Percentiles rank a stretch among this genome's conserved stretches.
Conservation (phyloP, 495 filamentous ascomycete species). For the Podospora sp. region DNA sequence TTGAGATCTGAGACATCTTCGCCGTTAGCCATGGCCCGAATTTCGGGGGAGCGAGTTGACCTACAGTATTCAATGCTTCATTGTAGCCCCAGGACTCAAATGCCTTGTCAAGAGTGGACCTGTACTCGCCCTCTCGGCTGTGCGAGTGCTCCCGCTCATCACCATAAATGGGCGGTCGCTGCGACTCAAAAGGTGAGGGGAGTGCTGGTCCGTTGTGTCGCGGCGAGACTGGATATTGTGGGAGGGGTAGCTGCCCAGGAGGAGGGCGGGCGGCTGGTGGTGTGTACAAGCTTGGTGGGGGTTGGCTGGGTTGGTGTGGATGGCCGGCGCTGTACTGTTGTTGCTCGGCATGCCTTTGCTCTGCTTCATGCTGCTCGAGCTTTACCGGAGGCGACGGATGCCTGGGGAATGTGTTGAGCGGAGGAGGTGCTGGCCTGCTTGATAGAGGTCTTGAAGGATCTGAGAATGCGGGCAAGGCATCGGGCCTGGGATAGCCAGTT, state of each 20-base stretch:
- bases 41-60: constrained; percentile 10
- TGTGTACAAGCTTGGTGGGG: constrained; percentile 39
- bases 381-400: constrained; percentile 37
- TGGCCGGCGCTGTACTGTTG: constrained; percentile 31
- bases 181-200: constrained; percentile 45
- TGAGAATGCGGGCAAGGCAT: constrained; percentile 38
- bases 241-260: constrained; percentile 44
- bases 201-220: constrained; percentile 38
- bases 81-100: constrained; percentile 48
- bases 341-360: constrained; percentile 32
- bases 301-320: constrained; percentile 31
- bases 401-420: constrained; percentile 35
- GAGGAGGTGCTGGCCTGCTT: constrained; percentile 36
- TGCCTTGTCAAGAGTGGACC: constrained; percentile 42
- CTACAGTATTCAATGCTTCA: constrained; percentile 46
- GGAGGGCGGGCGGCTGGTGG: constrained; percentile 42
- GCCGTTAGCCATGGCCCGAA: constrained; percentile 26
- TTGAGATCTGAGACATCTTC: constrained; percentile 42
- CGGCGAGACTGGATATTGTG: constrained; percentile 47
- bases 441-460: constrained; percentile 36
- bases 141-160: constrained; percentile 44
- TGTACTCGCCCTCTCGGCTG: constrained; percentile 40
- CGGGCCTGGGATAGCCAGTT: constrained; percentile 32
- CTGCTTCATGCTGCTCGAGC: constrained; percentile 33
- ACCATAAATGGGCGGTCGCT: constrained; percentile 39